Evolutionary conservation across 768 basidiomycete species (phyloP), one percentile per base, ranked within the genome.

Genomic region (Dioszegia hungarica): DNA sequence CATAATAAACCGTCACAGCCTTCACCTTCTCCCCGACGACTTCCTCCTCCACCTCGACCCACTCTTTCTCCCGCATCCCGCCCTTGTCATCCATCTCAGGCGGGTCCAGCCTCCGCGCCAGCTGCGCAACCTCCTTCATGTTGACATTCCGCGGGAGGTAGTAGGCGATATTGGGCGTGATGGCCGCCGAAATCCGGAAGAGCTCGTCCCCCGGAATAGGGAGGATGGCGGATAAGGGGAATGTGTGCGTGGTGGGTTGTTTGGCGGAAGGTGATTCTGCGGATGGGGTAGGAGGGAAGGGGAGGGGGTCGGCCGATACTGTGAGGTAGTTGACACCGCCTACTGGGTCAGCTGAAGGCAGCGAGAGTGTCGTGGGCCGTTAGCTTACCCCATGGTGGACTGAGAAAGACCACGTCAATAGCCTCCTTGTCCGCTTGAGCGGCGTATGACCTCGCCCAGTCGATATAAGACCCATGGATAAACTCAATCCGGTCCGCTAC

Each of bases 401-500:
- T 92, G 44, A 95, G 83, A 71, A 97, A 95, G 15, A 94, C 85
- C 12, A 89, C 87, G 68, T 95, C 90, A 53, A 95, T 86, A 58
- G 81, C 60, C 17, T 71, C 62, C 34, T 52, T 58, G 44, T 60
- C 40, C 11, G 20, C 39, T 45, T 40, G 31, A 22, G 41, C 36
- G 5, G 61, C 71, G 74, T 63, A 66, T 2, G 85, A 74, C 27
- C 81, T 78, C 2, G 87, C 88, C 68, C 93, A 99, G 10, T 85
- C 79, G 43, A 89, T 74, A 74, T 87, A 98, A 77, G 97, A 93
- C 1, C 82, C 82, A 36, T 89, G 82, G 50, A 99, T 84, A 69
- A 98, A 99, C 63, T 97, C 92, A 64, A 98, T 98, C 17, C 90
- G 84, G 71, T 94, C 88, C 9, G 87, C 89, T 37, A 99, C 91